phyloP scores from a whole-genome alignment of 129 eudicot species.

The Arctium lappa region DNA sequence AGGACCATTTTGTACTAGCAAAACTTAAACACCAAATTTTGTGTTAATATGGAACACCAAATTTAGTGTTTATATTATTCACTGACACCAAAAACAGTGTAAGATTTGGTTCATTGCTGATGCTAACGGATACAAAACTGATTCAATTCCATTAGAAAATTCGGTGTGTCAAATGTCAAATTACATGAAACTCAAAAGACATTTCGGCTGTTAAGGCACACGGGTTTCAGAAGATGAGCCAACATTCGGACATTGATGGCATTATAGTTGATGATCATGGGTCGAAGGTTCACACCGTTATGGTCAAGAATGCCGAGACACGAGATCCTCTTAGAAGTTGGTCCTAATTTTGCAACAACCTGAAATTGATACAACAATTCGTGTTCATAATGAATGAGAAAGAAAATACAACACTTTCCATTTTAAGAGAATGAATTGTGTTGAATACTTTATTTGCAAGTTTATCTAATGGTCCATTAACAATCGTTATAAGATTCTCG shows the following conservation, averaged over 20 bases:
- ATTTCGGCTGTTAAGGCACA: not conserved
- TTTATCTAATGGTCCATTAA: not conserved
- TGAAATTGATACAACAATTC: constrained; percentile 14
- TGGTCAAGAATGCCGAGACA: constrained; percentile 62
- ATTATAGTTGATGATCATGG: constrained; percentile 46
- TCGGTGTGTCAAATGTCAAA: not conserved
- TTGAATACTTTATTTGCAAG: not conserved
- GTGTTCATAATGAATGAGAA: not conserved
- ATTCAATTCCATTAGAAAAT: not conserved
- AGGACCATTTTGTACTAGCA: no score
- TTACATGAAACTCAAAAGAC: constrained; percentile 10
- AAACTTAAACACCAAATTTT: no score
- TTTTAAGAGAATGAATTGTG: not conserved
- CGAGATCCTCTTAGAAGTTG: constrained; percentile 58
- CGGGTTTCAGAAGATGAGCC: constrained; percentile 39
- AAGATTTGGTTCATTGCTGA: not conserved
- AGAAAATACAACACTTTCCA: not conserved
- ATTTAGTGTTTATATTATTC: no score
- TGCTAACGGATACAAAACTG: not conserved
- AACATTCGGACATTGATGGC: constrained; percentile 43
- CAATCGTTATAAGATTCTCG: not conserved
- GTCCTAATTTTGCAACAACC: constrained; percentile 77
- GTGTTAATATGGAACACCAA: no score
- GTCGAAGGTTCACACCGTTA: constrained; percentile 62
- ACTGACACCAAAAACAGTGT: not conserved